Conservation (phyloP, 306 rosid genomes). For the Clitoria ternatea region DNA sequence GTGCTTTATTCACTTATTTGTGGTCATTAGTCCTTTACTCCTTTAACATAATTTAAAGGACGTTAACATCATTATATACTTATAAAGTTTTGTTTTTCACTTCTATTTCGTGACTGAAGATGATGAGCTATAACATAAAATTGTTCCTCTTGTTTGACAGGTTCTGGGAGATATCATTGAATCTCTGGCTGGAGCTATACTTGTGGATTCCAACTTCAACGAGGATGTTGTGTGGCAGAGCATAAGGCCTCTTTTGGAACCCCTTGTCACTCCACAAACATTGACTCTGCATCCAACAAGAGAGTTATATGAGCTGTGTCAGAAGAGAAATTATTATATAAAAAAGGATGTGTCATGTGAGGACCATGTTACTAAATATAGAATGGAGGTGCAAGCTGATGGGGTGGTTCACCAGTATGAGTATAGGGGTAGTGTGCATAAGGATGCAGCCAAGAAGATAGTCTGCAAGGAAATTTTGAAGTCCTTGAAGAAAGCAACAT, state of each 20-base stretch:
- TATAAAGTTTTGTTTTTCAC: not conserved
- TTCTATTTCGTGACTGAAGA: not conserved
- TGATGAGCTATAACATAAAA: not conserved
- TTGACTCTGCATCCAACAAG: constrained; percentile 42
- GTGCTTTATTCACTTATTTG: not conserved
- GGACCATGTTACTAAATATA: constrained; percentile 22
- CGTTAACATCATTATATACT: not conserved
- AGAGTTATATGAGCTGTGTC: constrained; percentile 52
- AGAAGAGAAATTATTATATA: constrained; percentile 25
- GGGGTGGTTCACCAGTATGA: constrained; percentile 29
- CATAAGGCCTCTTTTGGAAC: constrained; percentile 65
- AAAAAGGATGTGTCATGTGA: not conserved
- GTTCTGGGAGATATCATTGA: constrained; percentile 82
- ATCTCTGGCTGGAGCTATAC: constrained; percentile 81
- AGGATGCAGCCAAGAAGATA: constrained; percentile 35
- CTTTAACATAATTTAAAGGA: not conserved
- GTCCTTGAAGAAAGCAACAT: constrained; percentile 33
- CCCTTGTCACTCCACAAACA: constrained; percentile 64
- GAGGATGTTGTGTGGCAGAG: constrained; percentile 52
- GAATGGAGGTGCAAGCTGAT: constrained; percentile 44
- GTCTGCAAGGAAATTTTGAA: constrained; percentile 52
- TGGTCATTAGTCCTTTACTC: not conserved
- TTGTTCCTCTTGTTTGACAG: constrained; percentile 31
- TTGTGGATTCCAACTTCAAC: constrained; percentile 60
- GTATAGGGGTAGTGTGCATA: constrained; percentile 1